Evolutionary conservation across 2,329 filamentous ascomycete species (phyloP).

Genomic region (Metarhizium brunneum): DNA sequence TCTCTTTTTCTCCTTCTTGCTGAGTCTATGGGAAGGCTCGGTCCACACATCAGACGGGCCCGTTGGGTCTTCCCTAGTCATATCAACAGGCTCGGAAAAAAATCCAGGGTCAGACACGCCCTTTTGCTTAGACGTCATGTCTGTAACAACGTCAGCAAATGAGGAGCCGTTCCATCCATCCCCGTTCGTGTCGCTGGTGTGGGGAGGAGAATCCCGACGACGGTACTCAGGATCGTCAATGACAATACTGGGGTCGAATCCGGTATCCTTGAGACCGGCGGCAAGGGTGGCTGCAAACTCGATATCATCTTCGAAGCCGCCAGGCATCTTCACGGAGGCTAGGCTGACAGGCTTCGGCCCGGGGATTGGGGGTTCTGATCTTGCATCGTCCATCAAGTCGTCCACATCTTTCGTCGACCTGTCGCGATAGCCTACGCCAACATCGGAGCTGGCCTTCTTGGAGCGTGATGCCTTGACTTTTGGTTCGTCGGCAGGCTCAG

Average conservation of each 20-base stretch:
- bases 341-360: constrained; percentile 48
- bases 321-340: constrained; percentile 47
- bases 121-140: constrained; percentile 18
- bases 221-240: constrained; percentile 57
- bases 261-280: constrained; percentile 58
- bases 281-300: constrained; percentile 62
- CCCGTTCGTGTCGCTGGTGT: constrained; percentile 38
- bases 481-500: constrained; percentile 25
- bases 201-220: constrained; percentile 53
- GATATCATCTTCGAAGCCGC: constrained; percentile 56
- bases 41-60: constrained; percentile 15
- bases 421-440: constrained; percentile 9
- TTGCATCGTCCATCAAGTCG: constrained; percentile 27
- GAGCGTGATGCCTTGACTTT: constrained; percentile 12
- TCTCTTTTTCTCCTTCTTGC: constrained; percentile 41
- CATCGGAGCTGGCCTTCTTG: constrained; percentile 6
- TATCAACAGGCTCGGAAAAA: constrained; percentile 39
- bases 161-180: constrained; percentile 38
- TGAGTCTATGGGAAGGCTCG: constrained; percentile 23
- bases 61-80: constrained; percentile 22
- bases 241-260: constrained; percentile 62
- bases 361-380: constrained; percentile 38
- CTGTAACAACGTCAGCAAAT: constrained; percentile 37
- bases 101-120: constrained; percentile 28
- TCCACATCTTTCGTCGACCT: constrained; percentile 11